Conservation (phyloP, 495 filamentous ascomycete genomes). For the Penicillium robsamsonii region DNA sequence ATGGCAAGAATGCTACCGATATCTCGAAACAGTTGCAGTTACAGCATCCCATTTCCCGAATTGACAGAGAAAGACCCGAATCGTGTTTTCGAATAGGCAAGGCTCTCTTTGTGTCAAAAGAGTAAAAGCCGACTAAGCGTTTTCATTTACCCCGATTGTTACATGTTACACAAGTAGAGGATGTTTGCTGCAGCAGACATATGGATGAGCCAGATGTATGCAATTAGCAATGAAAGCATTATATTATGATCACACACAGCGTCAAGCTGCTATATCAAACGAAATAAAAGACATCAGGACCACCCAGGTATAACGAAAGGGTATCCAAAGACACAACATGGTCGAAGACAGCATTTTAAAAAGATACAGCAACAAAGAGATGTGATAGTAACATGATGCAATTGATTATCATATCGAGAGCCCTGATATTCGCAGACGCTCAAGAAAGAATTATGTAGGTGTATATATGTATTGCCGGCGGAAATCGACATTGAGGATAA, state of each 20-base stretch:
- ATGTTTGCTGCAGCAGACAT: neutral
- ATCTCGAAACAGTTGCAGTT: neutral
- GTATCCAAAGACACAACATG: neutral
- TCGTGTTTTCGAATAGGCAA: neutral
- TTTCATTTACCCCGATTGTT: neutral
- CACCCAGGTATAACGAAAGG: slow-evolving; percentile 6
- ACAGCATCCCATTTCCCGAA: neutral
- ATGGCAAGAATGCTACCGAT: neutral
- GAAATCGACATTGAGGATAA: slow-evolving; percentile 8
- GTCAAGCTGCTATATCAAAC: slow-evolving; percentile 1
- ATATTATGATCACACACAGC: slow-evolving; percentile 6
- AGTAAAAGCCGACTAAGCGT: neutral
- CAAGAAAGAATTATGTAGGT: slow-evolving; percentile 11
- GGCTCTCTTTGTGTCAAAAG: neutral
- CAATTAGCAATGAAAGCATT: slow-evolving; percentile 19
- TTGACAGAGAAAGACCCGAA: neutral
- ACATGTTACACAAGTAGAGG: neutral
- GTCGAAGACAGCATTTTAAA: neutral
- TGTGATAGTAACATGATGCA: slow-evolving; percentile 7
- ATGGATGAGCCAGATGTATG: too few species aligned
- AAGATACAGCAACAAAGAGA: neutral
- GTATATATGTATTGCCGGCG: slow-evolving; percentile 2
- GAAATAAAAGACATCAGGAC: neutral
- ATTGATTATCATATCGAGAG: slow-evolving; percentile 12
- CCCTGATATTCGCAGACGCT: neutral